Base-by-base conservation (phyloP, 2,329 filamentous ascomycete genomes). In the Metarhizium humberi region DNA sequence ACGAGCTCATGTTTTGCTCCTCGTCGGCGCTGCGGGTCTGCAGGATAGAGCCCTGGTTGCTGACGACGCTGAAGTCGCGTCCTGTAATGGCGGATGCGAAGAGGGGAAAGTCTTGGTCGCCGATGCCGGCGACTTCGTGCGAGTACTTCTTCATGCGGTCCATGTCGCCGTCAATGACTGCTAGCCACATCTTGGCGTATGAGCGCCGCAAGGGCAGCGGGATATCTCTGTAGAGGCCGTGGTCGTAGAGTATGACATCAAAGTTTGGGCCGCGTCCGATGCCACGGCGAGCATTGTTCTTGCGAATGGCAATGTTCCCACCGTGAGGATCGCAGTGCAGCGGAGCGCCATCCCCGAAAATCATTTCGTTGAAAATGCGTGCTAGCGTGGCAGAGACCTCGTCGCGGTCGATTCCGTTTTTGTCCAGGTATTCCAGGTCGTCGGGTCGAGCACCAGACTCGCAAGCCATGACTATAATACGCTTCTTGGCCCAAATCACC, bases 291-390 rank as follows among this genome's bases (percentile, higher is more conserved):
- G 69, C 72, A 7, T 78, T 69, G 65, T 92, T 94, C 68, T 89
- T 85, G 46, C 92, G 85, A 58, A 99, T 90, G 25, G 94, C 92
- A 55, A 99, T 87, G 66, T 99, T 99, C 49, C 94, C 94, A 50
- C 92, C 94, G 66, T 99, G 94, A 0, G 94, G 94, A 67, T 99
- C 94, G 72, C 94, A 99, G 73, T 99, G 94, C 43, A 99, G 75
- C 0, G 94, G 91, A 0, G 92, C 92, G 57, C 86, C 81, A 53
- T 86, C 82, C 51, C 92, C 92, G 62, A 99, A 99, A 62, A 99
- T 96, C 94, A 99, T 99, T 69, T 97, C 92, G 75, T 99, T 99
- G 79, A 99, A 99, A 57, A 99, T 90, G 57, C 86, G 85, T 0
- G 94, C 87, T 4, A 99, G 77, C 0, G 91, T 88, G 1, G 92